These are phyloP conservation scores for Xylogone sp. DNA, from an alignment of 2,329 filamentous ascomycete genomes.

Conservation along the genomic window DNA sequence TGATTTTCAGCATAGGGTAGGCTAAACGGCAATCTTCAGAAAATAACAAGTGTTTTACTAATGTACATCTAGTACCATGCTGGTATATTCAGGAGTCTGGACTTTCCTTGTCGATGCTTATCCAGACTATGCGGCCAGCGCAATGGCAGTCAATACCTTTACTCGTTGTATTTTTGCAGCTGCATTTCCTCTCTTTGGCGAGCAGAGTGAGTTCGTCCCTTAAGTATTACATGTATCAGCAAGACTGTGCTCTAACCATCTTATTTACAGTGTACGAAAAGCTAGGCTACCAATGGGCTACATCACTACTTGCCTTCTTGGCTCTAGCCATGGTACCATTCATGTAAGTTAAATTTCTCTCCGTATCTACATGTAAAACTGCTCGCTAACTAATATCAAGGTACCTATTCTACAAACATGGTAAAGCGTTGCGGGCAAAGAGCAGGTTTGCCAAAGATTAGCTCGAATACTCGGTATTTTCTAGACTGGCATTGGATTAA, in stretches of 20 bases:
- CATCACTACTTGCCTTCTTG: slow-evolving; percentile 54
- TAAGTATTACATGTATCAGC: too few relatives aligned
- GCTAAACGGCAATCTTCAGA: slow-evolving; percentile 25
- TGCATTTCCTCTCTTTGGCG: slow-evolving; percentile 69
- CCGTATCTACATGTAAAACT: not conserved
- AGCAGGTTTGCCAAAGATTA: slow-evolving; percentile 48
- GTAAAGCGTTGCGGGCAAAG: slow-evolving; percentile 47
- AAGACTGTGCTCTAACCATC: not conserved
- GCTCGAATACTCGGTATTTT: not conserved
- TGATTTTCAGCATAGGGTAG: slow-evolving; percentile 65
- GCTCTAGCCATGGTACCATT: slow-evolving; percentile 58
- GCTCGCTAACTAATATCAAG: not conserved
- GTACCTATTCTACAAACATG: slow-evolving; percentile 55
- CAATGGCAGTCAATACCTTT: slow-evolving; percentile 77
- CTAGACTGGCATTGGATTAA: too few relatives aligned
- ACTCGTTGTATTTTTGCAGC: slow-evolving; percentile 76
- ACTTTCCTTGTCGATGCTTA: slow-evolving; percentile 76
- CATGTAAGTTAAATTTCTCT: slow-evolving; percentile 29
- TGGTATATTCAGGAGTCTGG: slow-evolving; percentile 78
- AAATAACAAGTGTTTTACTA: slow-evolving; percentile 8
- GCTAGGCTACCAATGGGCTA: slow-evolving; percentile 66
- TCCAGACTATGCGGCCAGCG: slow-evolving; percentile 66
- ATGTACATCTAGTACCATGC: slow-evolving; percentile 52
- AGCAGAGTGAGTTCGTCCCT: slow-evolving; percentile 38
- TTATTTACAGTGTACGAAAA: slow-evolving; percentile 50